These are phyloP conservation scores for Boletus insuetus DNA, from an alignment of 768 basidiomycete genomes.

Conservation along the genomic window DNA sequence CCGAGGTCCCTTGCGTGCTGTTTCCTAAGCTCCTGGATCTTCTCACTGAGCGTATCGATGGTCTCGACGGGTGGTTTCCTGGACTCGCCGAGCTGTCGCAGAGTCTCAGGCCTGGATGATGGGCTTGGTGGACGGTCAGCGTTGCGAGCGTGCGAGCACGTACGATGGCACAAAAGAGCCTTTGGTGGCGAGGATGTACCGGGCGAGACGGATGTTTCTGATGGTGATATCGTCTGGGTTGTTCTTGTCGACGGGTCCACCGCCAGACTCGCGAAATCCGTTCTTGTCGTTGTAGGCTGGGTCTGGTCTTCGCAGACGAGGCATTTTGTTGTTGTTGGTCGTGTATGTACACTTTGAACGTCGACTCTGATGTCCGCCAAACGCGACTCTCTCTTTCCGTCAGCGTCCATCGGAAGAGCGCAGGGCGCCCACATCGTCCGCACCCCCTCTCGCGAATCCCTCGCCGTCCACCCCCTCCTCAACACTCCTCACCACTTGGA, in stretches of 20 bases:
- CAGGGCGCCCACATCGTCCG: slow-evolving; percentile 35
- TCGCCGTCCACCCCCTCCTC: slow-evolving; percentile 65
- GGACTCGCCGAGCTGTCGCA: slow-evolving; percentile 22
- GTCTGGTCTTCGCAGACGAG: slow-evolving; percentile 12
- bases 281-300: slow-evolving; percentile 12
- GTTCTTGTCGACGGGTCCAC: slow-evolving; percentile 6
- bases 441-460: slow-evolving; percentile 49
- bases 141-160: slow-evolving; percentile 1
- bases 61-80: slow-evolving; percentile 21
- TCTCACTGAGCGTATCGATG: slow-evolving; percentile 22
- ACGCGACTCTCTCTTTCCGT: not conserved
- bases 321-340: not conserved
- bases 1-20: slow-evolving; percentile 32
- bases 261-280: slow-evolving; percentile 23
- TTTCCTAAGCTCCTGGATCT: slow-evolving; percentile 29
- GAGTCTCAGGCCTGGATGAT: slow-evolving; percentile 16
- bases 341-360: not conserved
- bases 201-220: slow-evolving; percentile 35
- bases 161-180: slow-evolving; percentile 41
- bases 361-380: slow-evolving; percentile 32
- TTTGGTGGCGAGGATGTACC: slow-evolving; percentile 41
- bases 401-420: not conserved
- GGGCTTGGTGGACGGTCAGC: not conserved
- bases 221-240: slow-evolving; percentile 25
- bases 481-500: slow-evolving; percentile 24